These are phyloP conservation scores for Dendrobium huoshanense DNA, from an alignment of 106 monocot genomes.

Conservation along the genomic window DNA sequence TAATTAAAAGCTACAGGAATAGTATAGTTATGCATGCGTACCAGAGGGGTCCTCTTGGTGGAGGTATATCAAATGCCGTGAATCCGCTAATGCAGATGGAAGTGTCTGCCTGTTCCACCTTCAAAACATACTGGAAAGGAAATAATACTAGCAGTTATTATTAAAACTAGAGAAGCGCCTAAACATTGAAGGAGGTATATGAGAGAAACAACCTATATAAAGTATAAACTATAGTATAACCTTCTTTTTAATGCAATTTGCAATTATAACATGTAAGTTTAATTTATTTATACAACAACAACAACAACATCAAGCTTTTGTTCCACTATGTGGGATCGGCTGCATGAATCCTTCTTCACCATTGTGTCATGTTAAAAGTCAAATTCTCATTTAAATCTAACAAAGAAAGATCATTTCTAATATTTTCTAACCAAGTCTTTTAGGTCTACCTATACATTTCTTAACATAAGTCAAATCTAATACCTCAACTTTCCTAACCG, in stretches of 20 bases:
- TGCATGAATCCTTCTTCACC: no score
- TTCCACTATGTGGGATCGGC: no score
- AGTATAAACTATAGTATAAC: not conserved
- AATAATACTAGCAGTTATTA: not conserved
- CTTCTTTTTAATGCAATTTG: not conserved
- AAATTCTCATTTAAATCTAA: no score
- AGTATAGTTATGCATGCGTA: not conserved
- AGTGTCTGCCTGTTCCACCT: conserved; percentile 13
- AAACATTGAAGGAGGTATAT: not conserved
- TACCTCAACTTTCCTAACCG: no score
- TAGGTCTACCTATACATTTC: no score
- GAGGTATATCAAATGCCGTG: conserved; percentile 14
- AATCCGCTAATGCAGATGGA: conserved; percentile 14
- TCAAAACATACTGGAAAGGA: conserved; percentile 16
- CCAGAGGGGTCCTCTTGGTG: conserved; percentile 20
- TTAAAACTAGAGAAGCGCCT: not conserved
- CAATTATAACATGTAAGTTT: no score
- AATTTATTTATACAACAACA: no score
- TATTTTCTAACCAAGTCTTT: no score
- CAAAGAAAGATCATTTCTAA: no score
- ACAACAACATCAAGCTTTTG: no score
- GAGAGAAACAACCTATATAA: not conserved
- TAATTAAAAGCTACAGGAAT: not conserved
- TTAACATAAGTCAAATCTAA: no score
- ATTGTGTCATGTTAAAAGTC: no score